Conservation (phyloP, 352 stramenopile genomes). For the Globisporangium paroecandrum region DNA sequence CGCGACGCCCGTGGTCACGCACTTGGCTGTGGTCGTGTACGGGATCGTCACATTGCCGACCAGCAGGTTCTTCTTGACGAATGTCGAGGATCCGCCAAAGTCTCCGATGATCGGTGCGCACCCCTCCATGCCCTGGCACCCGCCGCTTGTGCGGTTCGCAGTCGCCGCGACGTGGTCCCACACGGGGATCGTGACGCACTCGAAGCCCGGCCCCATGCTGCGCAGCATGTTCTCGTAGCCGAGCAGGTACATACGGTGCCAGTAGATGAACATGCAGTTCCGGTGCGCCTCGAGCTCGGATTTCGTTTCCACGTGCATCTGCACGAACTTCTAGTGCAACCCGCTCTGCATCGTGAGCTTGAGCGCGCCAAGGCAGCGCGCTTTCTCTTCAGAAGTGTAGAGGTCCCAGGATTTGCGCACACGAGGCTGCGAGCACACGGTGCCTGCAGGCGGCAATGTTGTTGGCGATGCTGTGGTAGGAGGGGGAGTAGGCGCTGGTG, state of each 20-base stretch:
- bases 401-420: slow-evolving; percentile 50
- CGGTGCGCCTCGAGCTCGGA: slow-evolving; percentile 38
- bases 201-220: slow-evolving; percentile 17
- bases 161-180: slow-evolving; percentile 48
- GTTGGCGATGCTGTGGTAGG: too few species aligned
- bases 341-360: slow-evolving; percentile 35
- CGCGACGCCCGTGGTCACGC: slow-evolving; percentile 25
- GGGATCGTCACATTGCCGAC: slow-evolving; percentile 21
- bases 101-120: slow-evolving; percentile 37
- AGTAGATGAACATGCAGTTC: slow-evolving; percentile 73
- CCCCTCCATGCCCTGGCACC: slow-evolving; percentile 29
- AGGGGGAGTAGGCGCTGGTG: too few species aligned
- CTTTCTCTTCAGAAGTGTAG: slow-evolving; percentile 34
- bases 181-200: slow-evolving; percentile 59
- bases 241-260: slow-evolving; percentile 60
- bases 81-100: slow-evolving; percentile 27
- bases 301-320: too few species aligned
- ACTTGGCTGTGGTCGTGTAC: slow-evolving; percentile 18
- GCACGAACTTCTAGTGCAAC: slow-evolving; percentile 48
- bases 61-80: slow-evolving; percentile 13
- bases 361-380: slow-evolving; percentile 31
- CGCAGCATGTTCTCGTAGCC: slow-evolving; percentile 7
- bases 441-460: too few species aligned
- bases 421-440: background rate
- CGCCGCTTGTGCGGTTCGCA: slow-evolving; percentile 16